Evolutionary conservation across 2,329 filamentous ascomycete genomes (phyloP).

Genomic region (Fusarium liriodendri): DNA sequence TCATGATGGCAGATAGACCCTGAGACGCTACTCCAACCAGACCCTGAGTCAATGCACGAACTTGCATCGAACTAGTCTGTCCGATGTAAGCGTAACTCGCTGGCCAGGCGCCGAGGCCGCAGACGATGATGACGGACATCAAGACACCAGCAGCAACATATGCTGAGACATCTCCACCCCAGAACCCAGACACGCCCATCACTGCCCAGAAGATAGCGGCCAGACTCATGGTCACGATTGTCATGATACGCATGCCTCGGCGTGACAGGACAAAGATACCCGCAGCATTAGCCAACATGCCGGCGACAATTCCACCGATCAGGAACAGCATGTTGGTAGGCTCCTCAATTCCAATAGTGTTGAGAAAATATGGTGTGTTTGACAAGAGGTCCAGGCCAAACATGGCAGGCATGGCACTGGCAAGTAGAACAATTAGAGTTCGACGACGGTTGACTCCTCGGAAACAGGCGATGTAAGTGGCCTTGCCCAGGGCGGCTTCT

Average conservation of each 20-base stretch:
- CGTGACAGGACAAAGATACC: background rate
- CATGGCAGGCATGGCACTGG: background rate
- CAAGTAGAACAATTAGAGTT: background rate
- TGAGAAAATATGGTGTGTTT: background rate
- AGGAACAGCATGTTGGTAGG: background rate
- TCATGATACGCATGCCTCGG: background rate
- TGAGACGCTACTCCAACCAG: slow-evolving; percentile 54
- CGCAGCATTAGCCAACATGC: background rate
- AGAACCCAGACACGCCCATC: slow-evolving; percentile 5
- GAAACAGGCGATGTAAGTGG: background rate
- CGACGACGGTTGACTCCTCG: background rate
- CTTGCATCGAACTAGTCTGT: slow-evolving; percentile 20
- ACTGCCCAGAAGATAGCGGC: background rate
- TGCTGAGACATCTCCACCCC: background rate
- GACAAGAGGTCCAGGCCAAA: background rate
- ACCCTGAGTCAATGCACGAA: slow-evolving; percentile 44
- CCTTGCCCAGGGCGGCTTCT: background rate
- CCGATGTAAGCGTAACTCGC: slow-evolving; percentile 51
- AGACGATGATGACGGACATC: slow-evolving; percentile 51
- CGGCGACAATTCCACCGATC: background rate
- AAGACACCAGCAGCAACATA: slow-evolving; percentile 44
- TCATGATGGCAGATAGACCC: slow-evolving; percentile 45
- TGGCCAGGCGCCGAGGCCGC: slow-evolving; percentile 53
- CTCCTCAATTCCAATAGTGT: background rate
- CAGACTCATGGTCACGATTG: background rate